Conservation (phyloP, 2,329 filamentous ascomycete genomes). For the Aureobasidium pullulans region DNA sequence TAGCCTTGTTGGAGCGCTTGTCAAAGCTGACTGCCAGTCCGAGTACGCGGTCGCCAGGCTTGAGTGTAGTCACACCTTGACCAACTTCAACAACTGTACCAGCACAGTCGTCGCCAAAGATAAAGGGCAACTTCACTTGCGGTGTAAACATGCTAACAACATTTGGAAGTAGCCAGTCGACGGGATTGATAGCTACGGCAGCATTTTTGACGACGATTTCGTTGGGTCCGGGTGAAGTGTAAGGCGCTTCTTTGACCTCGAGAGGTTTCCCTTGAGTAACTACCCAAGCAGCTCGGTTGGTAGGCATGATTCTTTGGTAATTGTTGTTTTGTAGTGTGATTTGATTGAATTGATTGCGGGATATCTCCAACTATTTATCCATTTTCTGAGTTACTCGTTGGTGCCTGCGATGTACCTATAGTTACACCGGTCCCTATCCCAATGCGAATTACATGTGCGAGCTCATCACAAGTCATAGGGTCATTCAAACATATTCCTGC, state of each 20-base stretch:
- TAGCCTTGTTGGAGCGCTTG: constrained; percentile 12
- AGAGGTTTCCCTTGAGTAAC: constrained; percentile 17
- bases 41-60: constrained; percentile 31
- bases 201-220: constrained; percentile 30
- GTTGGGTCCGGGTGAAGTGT: constrained; percentile 18
- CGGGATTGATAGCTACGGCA: constrained; percentile 34
- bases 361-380: neutral
- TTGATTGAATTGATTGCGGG: neutral
- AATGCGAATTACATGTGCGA: neutral
- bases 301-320: constrained; percentile 10
- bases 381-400: neutral
- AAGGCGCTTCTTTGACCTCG: constrained; percentile 18
- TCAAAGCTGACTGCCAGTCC: constrained; percentile 15
- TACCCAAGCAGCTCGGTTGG: constrained; percentile 21
- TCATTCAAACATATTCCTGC: neutral
- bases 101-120: constrained; percentile 24
- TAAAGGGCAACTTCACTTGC: constrained; percentile 20
- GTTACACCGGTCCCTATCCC: neutral
- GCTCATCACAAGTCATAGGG: neutral
- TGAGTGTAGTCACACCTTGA: constrained; percentile 25
- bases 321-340: neutral
- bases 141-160: constrained; percentile 18
- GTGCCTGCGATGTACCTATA: neutral
- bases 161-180: constrained; percentile 31
- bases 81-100: constrained; percentile 30